Percentiles rank a stretch among this genome's conserved stretches.
phyloP scores from a whole-genome alignment of 2,329 filamentous ascomycete genomes.

The Colletotrichum noveboracense region DNA sequence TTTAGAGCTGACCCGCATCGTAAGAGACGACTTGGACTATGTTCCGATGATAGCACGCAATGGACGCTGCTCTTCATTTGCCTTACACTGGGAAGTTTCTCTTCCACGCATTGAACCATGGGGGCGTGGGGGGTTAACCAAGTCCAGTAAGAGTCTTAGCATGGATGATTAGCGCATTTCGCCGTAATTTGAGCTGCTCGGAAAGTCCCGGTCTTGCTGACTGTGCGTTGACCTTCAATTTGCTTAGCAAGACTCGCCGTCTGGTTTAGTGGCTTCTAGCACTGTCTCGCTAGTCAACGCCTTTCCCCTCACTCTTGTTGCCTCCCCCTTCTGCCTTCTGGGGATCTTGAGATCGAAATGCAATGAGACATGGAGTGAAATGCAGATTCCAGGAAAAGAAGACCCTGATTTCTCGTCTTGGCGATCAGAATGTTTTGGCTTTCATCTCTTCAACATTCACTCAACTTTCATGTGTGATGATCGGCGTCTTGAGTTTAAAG shows the following conservation, averaged over 20 bases:
- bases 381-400: not conserved
- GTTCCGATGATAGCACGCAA: not conserved
- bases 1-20: accelerated
- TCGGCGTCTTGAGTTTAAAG: not conserved
- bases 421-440: not conserved
- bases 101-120: not conserved
- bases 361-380: not conserved
- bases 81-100: not conserved
- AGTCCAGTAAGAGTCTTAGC: not conserved
- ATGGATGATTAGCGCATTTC: not conserved
- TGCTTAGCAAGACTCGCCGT: not conserved
- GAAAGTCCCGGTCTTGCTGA: not conserved
- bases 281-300: not conserved
- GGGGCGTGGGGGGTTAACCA: no score
- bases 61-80: not conserved
- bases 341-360: not conserved
- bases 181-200: not conserved
- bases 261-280: not conserved
- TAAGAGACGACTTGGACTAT: not conserved
- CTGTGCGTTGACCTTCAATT: not conserved
- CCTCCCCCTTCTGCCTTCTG: not conserved
- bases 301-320: not conserved
- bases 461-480: not conserved
- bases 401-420: not conserved
- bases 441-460: accelerated